Conservation (phyloP, 192 early-diverging fungal species). For the Backusella circina region DNA sequence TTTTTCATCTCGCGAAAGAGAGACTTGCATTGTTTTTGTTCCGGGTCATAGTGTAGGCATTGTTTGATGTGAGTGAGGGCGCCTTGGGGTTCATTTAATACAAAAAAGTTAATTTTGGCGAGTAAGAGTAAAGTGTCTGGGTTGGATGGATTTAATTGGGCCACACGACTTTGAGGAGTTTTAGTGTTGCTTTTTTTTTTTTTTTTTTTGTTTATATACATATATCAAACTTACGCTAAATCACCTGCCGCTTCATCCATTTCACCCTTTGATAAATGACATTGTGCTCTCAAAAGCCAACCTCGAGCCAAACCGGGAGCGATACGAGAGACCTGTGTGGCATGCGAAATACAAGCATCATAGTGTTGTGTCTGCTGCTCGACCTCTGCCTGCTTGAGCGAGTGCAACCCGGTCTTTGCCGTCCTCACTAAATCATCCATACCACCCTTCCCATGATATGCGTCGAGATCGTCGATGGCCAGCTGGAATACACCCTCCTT, state of each 20-base stretch:
- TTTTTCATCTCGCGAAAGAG: constrained; percentile 70
- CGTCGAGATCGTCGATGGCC: constrained; percentile 60
- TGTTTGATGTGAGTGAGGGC: constrained; percentile 74
- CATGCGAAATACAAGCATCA: constrained; percentile 46
- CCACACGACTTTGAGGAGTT: constrained; percentile 63
- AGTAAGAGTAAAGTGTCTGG: constrained; percentile 59
- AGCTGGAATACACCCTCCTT: constrained; percentile 63
- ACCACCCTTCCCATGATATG: constrained; percentile 6
- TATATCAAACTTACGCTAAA: constrained; percentile 41
- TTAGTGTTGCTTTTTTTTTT: too few species aligned
- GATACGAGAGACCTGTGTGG: constrained; percentile 49
- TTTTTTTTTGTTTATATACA: neutral
- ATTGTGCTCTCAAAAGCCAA: constrained; percentile 66
- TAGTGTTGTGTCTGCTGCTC: constrained; percentile 41
- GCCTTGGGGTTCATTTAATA: constrained; percentile 64
- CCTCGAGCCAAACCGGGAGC: constrained; percentile 52
- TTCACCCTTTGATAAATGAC: constrained; percentile 69
- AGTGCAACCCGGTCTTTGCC: constrained; percentile 40
- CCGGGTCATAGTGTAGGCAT: constrained; percentile 87
- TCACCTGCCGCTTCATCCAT: constrained; percentile 86
- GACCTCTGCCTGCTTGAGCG: constrained; percentile 30
- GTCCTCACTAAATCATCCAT: constrained; percentile 1
- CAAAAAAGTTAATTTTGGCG: constrained; percentile 67
- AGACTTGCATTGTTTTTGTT: constrained; percentile 85
- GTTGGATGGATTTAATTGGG: constrained; percentile 69